Conservation (phyloP, 352 stramenopile genomes). For the Peronosclerospora sorghi region DNA sequence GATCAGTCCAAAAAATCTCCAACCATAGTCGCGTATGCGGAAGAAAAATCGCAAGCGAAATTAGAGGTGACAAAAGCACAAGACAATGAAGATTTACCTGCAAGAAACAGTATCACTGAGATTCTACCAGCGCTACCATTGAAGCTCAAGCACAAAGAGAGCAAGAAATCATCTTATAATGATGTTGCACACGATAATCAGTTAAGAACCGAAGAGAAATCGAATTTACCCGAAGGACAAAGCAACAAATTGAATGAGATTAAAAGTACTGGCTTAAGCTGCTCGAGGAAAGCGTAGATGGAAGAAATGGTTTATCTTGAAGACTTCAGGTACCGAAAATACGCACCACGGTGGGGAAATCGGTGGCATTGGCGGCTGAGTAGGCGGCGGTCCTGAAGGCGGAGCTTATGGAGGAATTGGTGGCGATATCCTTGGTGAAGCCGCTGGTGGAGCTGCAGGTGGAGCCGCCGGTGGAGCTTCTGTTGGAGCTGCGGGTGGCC, state of each 20-base stretch:
- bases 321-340: conserved; percentile 58
- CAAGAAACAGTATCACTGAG: conserved; percentile 25
- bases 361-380: too few species aligned
- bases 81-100: conserved; percentile 43
- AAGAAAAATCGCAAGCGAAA: background rate
- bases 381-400: too few species aligned
- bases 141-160: conserved; percentile 41
- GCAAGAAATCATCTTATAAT: conserved; percentile 1
- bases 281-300: conserved; percentile 11
- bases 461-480: too few species aligned
- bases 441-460: too few species aligned
- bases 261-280: background rate
- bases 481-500: too few species aligned
- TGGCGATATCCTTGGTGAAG: too few species aligned
- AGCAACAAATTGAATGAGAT: background rate
- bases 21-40: background rate
- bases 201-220: background rate
- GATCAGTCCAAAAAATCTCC: conserved; percentile 1
- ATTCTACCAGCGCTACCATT: conserved; percentile 19
- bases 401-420: too few species aligned
- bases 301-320: conserved; percentile 49
- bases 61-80: background rate
- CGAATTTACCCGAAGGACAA: background rate
- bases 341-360: too few species aligned
- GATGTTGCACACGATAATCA: background rate